Evolutionary conservation across 495 filamentous ascomycete genomes (phyloP).

Genomic region (Lophiostoma macrostomum): DNA sequence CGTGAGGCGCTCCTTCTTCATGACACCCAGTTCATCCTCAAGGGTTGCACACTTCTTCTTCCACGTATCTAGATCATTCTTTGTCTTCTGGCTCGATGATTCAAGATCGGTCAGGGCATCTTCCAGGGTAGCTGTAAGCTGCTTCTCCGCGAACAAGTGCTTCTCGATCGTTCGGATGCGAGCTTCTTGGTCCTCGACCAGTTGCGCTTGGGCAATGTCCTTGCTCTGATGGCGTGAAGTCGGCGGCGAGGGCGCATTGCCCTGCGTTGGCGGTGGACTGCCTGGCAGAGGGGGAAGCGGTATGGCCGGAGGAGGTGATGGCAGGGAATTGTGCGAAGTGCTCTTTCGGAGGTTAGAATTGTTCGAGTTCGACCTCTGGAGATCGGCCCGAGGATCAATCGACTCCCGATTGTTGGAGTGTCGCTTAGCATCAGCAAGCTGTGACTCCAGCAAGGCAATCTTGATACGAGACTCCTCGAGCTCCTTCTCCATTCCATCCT

Average conservation of each 20-base stretch:
- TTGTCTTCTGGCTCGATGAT: slow-evolving; percentile 77
- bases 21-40: slow-evolving; percentile 72
- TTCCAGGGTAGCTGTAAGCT: slow-evolving; percentile 89
- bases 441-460: slow-evolving; percentile 62
- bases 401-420: slow-evolving; percentile 41
- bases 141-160: slow-evolving; percentile 92
- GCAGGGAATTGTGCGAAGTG: slow-evolving; percentile 74
- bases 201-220: slow-evolving; percentile 69
- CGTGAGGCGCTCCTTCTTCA: slow-evolving; percentile 65
- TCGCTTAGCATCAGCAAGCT: slow-evolving; percentile 54
- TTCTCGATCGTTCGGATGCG: slow-evolving; percentile 96
- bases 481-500: slow-evolving; percentile 51
- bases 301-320: slow-evolving; percentile 85
- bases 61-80: slow-evolving; percentile 83
- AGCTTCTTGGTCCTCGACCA: slow-evolving; percentile 89
- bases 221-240: slow-evolving; percentile 71
- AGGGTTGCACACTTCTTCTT: slow-evolving; percentile 74
- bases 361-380: slow-evolving; percentile 74
- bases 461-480: slow-evolving; percentile 62
- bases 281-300: slow-evolving; percentile 88
- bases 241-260: slow-evolving; percentile 43
- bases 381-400: slow-evolving; percentile 43
- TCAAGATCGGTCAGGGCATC: slow-evolving; percentile 94
- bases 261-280: slow-evolving; percentile 41
- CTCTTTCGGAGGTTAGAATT: slow-evolving; percentile 83